Evolutionary conservation across 805 yeast genomes (phyloP).

Genomic region (Teunomyces stri): DNA sequence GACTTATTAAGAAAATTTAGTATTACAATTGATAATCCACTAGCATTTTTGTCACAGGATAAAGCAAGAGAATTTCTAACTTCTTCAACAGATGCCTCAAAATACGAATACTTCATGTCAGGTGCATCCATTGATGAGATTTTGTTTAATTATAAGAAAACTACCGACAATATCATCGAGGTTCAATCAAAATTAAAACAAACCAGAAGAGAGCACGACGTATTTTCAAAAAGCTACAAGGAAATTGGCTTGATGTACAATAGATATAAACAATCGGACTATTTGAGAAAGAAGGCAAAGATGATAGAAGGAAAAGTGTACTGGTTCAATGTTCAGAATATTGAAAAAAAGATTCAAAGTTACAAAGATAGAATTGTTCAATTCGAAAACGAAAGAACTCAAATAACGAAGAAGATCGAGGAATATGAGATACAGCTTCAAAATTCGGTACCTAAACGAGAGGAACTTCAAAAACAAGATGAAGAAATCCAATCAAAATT

Average conservation of each 20-base stretch:
- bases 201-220: slow-evolving; percentile 23
- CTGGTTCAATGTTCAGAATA: slow-evolving; percentile 39
- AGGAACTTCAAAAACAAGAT: neutral
- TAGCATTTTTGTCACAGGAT: slow-evolving; percentile 91
- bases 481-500: slow-evolving; percentile 3
- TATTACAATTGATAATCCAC: slow-evolving; percentile 83
- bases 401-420: slow-evolving; percentile 17
- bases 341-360: slow-evolving; percentile 24
- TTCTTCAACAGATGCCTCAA: slow-evolving; percentile 65
- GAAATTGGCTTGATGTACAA: slow-evolving; percentile 30
- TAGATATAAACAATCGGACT: slow-evolving; percentile 33
- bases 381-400: slow-evolving; percentile 7
- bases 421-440: neutral
- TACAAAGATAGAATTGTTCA: slow-evolving; percentile 9
- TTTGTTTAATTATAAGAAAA: slow-evolving; percentile 46
- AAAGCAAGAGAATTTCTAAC: slow-evolving; percentile 88
- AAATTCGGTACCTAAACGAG: neutral
- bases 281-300: slow-evolving; percentile 30
- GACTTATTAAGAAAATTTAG: slow-evolving; percentile 67
- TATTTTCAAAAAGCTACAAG: slow-evolving; percentile 26
- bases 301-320: slow-evolving; percentile 39
- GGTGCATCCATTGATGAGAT: slow-evolving; percentile 75
- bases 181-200: slow-evolving; percentile 25
- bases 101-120: slow-evolving; percentile 74
- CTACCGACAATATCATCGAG: slow-evolving; percentile 27